Percentiles rank a stretch among this genome's conserved stretches.
Conservation (phyloP, 441 rosid genomes). For the Cnidoscolus chayamansa region DNA sequence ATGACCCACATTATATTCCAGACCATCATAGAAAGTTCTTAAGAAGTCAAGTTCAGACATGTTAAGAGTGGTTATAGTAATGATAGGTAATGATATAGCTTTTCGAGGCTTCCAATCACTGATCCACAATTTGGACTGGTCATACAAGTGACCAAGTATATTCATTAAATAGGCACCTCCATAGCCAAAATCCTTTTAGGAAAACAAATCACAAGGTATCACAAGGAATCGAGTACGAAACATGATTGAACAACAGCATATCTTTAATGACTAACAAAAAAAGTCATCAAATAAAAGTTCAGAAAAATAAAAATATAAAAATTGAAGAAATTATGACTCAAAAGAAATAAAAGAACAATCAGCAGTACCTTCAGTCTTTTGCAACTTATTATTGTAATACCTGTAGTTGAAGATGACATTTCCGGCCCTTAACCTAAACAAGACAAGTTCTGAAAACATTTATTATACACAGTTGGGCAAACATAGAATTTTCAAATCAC, state of each 20-base stretch:
- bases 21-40: not conserved
- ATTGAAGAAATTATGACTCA: not conserved
- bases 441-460: conserved; percentile 21
- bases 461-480: not conserved
- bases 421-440: conserved; percentile 82
- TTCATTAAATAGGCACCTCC: not conserved
- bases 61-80: not conserved
- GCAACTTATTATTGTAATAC: conserved; percentile 85
- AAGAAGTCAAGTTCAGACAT: not conserved
- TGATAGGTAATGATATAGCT: too few relatives aligned
- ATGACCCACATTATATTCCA: not conserved
- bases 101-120: not conserved
- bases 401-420: conserved; percentile 94
- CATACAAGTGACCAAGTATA: not conserved
- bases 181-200: not conserved
- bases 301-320: not conserved
- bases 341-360: conserved; percentile 11
- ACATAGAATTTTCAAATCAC: conserved; percentile 12
- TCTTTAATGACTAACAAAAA: not conserved
- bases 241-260: not conserved
- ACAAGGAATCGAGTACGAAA: not conserved
- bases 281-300: not conserved
- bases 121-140: not conserved
- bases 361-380: conserved; percentile 84
- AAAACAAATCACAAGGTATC: not conserved